Evolutionary conservation across 805 yeast species (phyloP), one percentile per base, ranked within the genome.

Genomic region (Saturnispora diversa): DNA sequence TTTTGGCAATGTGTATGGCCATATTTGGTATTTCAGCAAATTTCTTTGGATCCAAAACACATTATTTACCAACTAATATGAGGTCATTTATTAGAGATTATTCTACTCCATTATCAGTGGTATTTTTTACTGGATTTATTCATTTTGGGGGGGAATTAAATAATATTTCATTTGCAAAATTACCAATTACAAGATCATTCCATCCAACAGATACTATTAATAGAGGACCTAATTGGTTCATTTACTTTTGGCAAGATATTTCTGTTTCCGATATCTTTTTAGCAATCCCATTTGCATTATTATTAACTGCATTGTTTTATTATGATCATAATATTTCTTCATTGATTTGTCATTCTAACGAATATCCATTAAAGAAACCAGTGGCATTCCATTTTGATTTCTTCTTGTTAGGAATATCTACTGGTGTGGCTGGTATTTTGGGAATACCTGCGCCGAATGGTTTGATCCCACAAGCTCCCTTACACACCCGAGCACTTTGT

Each of bases 371-470:
- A 43, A 75, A 66, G 37, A 90, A 92, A 53, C 96, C 97, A 0
- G 75, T 94, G 0, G 68, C 90, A 0, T 92, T 92, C 60, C 97
- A 92, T 61, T 92, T 86, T 77, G 98, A 90, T 60, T 83, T 88
- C 53, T 71, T 82, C 30, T 62, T 92, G 19, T 65, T 90, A 26
- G 97, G 97, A 0, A 55, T 85, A 6, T 81, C 88, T 5, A 92
- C 97, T 0, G 94, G 95, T 0, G 59, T 90, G 1, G 69, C 95
- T 3, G 97, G 97, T 0, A 60, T 90, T 1, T 54, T 90, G 9
- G 98, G 97, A 0, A 69, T 92, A 2, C 98, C 97, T 0, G 87
- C 97, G 2, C 97, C 97, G 0, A 92, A 92, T 60, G 98, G 98
- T 0, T 66, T 90, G 24, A 90, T 90, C 32, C 98, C 98, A 1